Percentiles rank a stretch among this genome's conserved stretches.
phyloP scores from a whole-genome alignment of 495 filamentous ascomycete species.

The Viridothelium virens region DNA sequence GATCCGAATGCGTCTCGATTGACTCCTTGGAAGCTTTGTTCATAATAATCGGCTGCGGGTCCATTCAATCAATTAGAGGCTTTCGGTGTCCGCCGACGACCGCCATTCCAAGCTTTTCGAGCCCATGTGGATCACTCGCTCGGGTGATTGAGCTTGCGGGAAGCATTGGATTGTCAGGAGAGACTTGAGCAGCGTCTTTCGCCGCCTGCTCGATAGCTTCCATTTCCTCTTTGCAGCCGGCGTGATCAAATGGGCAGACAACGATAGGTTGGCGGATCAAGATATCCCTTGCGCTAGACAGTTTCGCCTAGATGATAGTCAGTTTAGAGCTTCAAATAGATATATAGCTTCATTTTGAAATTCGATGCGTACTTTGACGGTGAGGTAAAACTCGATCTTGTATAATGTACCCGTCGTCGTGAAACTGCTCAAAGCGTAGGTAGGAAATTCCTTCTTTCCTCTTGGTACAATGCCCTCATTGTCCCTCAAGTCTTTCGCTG shows the following conservation, averaged over 20 bases:
- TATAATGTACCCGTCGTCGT: slow-evolving; percentile 91
- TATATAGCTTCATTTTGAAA: background rate
- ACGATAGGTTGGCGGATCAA: slow-evolving; percentile 86
- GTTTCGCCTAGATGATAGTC: slow-evolving; percentile 57
- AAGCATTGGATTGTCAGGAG: slow-evolving; percentile 79
- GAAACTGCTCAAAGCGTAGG: slow-evolving; percentile 81
- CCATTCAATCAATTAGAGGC: slow-evolving; percentile 74
- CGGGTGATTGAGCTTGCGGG: slow-evolving; percentile 75
- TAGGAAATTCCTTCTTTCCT: slow-evolving; percentile 78
- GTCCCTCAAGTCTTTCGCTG: slow-evolving; percentile 81
- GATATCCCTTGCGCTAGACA: slow-evolving; percentile 88
- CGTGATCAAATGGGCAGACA: slow-evolving; percentile 90
- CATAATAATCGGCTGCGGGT: background rate
- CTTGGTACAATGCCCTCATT: slow-evolving; percentile 79
- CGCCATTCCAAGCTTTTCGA: slow-evolving; percentile 71
- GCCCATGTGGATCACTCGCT: slow-evolving; percentile 64
- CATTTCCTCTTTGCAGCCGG: slow-evolving; percentile 96
- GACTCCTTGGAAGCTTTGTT: background rate
- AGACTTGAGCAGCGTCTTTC: slow-evolving; percentile 79
- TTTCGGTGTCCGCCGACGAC: slow-evolving; percentile 82
- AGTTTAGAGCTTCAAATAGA: slow-evolving; percentile 8
- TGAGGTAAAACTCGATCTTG: slow-evolving; percentile 95
- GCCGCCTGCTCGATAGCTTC: slow-evolving; percentile 93
- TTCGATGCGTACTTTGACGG: slow-evolving; percentile 64
- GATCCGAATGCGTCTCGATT: no score